Evolutionary conservation across 495 filamentous ascomycete species (phyloP), one percentile per base, ranked within the genome.

Genomic region (Corynascus novoguineensis): DNA sequence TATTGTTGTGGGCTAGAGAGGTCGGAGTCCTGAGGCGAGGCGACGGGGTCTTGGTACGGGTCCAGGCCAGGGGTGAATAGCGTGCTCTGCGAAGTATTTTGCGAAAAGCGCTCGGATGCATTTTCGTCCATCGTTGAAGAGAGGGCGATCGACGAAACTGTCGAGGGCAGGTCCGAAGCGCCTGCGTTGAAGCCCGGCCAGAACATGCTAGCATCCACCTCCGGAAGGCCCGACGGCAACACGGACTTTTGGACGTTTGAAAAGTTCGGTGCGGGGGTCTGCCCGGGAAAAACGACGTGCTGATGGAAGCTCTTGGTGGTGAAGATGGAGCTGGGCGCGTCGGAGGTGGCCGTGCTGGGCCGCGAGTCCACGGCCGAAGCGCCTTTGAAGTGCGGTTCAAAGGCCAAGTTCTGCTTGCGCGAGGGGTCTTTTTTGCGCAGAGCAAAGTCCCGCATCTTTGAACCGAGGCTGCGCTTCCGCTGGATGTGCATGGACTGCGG

Each of bases 381-480:
- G 47, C 17, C 27, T 42, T 63, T 57, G 42, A 63, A 47, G 24
- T 61, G 55, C 31, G 52, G 10, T 9, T 60, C 57, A 25, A 56
- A 53, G 15, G 21, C 35, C 6, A 53, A n/a, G 32, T 50, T 58
- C 24, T 47, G 22, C 41, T 66, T 68, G 32, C 61, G 60, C 0
- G 48, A 55, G 0, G 55, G 46, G n/a, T 63, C 66, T 17, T 61
- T 65, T 27, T 64, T 62, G 9, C 66, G 29, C 22, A 66, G 46
- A 17, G 62, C 59, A 21, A 70, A 61, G 0, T 68, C 62, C 37
- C 59, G 63, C 59, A 72, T 66, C 53, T 70, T 70, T 34, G 64
- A 65, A 32, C 68, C 61, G 9, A 72, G 46, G 42, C 69, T 70
- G 3, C 62, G 64, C 53, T 69, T 72, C 37, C 66, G 62, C 29